Evolutionary conservation across 371 early-diverging fungal genomes (phyloP).

Genomic region (Mucor lusitanicus): DNA sequence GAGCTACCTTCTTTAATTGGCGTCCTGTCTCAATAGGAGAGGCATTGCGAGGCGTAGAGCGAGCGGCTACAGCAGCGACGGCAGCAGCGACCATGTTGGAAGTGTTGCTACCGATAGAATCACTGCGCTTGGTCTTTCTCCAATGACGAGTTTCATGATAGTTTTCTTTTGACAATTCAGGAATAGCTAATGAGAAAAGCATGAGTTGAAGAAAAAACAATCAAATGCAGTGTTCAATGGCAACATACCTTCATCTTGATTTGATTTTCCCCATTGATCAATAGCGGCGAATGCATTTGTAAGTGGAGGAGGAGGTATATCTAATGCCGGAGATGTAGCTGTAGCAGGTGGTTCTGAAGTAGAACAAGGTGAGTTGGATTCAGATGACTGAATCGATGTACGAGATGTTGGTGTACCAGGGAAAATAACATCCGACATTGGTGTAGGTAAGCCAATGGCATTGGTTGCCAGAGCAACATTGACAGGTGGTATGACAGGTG

Average conservation of each 20-base stretch:
- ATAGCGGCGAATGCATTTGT: not conserved
- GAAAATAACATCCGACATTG: constrained; percentile 1
- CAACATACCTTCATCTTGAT: not conserved
- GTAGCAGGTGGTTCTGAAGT: not conserved
- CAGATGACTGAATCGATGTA: not conserved
- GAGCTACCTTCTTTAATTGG: constrained; percentile 76
- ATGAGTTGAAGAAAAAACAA: not conserved
- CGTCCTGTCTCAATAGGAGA: constrained; percentile 7
- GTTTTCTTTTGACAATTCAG: not conserved
- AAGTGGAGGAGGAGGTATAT: not conserved
- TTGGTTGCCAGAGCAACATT: not conserved
- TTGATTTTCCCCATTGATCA: not conserved
- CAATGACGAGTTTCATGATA: constrained; percentile 12
- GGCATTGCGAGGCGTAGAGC: not conserved
- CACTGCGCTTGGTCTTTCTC: not conserved
- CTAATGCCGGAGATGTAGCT: not conserved
- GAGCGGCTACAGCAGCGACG: not conserved
- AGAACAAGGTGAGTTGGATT: not conserved
- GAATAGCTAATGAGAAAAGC: not conserved
- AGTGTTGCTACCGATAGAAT: not conserved
- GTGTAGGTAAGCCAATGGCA: constrained; percentile 4
- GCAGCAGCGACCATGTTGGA: constrained; percentile 3
- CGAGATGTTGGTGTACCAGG: constrained; percentile 4
- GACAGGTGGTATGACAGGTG: not conserved
- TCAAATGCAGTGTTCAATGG: not conserved